Conservation (phyloP, 495 filamentous ascomycete species). For the Penicillium robsamsonii region DNA sequence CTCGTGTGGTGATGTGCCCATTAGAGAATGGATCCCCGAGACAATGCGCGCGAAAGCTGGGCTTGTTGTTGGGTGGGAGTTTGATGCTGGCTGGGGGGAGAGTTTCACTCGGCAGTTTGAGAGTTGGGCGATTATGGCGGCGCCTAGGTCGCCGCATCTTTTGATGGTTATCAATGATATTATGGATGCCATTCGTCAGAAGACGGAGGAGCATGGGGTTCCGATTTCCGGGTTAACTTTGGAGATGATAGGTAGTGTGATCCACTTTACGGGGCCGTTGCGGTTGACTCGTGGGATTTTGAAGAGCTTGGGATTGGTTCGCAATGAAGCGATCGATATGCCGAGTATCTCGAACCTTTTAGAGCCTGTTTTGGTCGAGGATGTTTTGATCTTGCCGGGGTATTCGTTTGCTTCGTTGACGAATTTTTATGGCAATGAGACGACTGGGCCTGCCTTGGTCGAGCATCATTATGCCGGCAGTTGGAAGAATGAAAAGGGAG, state of each 20-base stretch:
- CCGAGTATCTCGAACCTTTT: neutral
- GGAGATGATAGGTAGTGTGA: neutral
- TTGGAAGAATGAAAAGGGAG: slow-evolving; percentile 8
- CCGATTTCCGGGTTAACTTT: neutral
- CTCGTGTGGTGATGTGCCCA: slow-evolving; percentile 4
- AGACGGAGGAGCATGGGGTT: neutral
- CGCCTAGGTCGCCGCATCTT: neutral
- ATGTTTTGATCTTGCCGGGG: slow-evolving; percentile 9
- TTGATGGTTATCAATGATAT: slow-evolving; percentile 6
- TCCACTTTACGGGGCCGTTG: slow-evolving; percentile 6
- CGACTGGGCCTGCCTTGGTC: neutral
- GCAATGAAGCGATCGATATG: neutral
- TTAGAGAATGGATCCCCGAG: neutral
- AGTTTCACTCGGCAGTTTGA: slow-evolving; percentile 3
- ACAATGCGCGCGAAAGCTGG: neutral
- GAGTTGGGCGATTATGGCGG: slow-evolving; percentile 9
- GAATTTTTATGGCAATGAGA: neutral
- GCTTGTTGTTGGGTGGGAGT: slow-evolving; percentile 8
- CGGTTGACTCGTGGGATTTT: neutral
- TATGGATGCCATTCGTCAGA: neutral
- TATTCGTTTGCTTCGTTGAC: neutral
- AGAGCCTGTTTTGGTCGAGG: neutral
- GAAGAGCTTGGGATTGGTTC: neutral
- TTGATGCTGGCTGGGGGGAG: slow-evolving; percentile 8
- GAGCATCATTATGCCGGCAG: slow-evolving; percentile 8